Evolutionary conservation across 2,329 filamentous ascomycete genomes (phyloP).

Genomic region (Talaromyces sp.): DNA sequence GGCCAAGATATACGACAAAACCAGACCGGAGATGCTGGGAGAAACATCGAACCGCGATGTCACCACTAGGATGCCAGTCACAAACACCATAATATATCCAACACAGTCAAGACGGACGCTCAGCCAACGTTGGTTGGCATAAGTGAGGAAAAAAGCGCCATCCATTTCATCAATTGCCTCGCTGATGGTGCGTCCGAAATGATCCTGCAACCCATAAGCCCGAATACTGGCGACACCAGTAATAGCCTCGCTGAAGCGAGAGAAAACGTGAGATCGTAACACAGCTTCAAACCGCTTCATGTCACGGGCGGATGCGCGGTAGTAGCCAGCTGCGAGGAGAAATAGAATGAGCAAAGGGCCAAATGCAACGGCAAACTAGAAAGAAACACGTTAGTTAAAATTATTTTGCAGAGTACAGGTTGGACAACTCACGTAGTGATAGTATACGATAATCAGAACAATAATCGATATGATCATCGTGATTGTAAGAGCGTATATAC

Average conservation of each 20-base stretch:
- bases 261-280: slow-evolving; percentile 80
- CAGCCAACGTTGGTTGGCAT: slow-evolving; percentile 89
- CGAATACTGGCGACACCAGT: slow-evolving; percentile 79
- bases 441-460: slow-evolving; percentile 87
- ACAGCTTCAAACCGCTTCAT: slow-evolving; percentile 92
- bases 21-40: slow-evolving; percentile 77
- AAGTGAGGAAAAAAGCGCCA: slow-evolving; percentile 85
- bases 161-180: slow-evolving; percentile 82
- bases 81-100: slow-evolving; percentile 80
- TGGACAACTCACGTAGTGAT: slow-evolving; percentile 59
- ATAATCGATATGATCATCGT: slow-evolving; percentile 80
- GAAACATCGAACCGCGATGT: slow-evolving; percentile 79
- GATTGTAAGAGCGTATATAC: slow-evolving; percentile 86
- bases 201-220: slow-evolving; percentile 73
- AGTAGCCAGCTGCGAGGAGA: slow-evolving; percentile 77
- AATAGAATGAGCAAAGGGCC: slow-evolving; percentile 70
- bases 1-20: slow-evolving; percentile 85
- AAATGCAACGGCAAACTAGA: slow-evolving; percentile 62
- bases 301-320: slow-evolving; percentile 84
- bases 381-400: neutral
- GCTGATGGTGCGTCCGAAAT: slow-evolving; percentile 65
- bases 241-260: slow-evolving; percentile 84
- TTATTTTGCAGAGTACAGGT: neutral
- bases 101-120: slow-evolving; percentile 76
- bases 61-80: slow-evolving; percentile 79